A percentile compares a stretch with the other conserved stretches of the same genome.
These are phyloP conservation scores for Fraxinus angustifolia DNA, from an alignment of 305 asterid species.

Conservation along the genomic window DNA sequence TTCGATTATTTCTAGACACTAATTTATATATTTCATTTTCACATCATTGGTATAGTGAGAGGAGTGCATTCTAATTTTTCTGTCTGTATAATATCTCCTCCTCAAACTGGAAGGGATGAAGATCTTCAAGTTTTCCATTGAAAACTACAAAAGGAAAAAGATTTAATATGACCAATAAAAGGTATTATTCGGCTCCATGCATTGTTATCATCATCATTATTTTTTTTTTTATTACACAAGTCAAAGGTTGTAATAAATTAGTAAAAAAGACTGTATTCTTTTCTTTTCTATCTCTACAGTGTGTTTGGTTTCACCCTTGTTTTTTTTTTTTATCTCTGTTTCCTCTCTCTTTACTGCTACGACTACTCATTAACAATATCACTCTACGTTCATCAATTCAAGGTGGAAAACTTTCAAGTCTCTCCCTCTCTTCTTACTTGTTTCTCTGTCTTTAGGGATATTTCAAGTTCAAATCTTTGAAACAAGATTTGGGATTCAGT, in stretches of 20 bases:
- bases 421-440: conserved; percentile 17
- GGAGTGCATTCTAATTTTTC: neutral
- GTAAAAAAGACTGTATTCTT: neutral
- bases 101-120: neutral
- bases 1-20: neutral
- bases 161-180: conserved; percentile 33
- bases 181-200: conserved; percentile 30
- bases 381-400: conserved; percentile 35
- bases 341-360: conserved; percentile 25
- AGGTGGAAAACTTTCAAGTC: conserved; percentile 36
- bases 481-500: conserved; percentile 1
- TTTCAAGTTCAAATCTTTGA: conserved; percentile 13
- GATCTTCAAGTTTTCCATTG: conserved; percentile 13
- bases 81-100: neutral
- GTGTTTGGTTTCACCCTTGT: conserved; percentile 21
- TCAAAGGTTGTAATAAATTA: neutral
- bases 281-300: neutral
- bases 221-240: neutral
- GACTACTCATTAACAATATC: conserved; percentile 44
- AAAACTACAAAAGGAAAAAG: neutral
- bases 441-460: conserved; percentile 16
- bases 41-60: neutral
- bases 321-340: neutral
- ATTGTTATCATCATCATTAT: neutral
- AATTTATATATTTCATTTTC: neutral